Evolutionary conservation across 805 yeast genomes (phyloP).

Genomic region (Schwanniomyces yamadae): DNA sequence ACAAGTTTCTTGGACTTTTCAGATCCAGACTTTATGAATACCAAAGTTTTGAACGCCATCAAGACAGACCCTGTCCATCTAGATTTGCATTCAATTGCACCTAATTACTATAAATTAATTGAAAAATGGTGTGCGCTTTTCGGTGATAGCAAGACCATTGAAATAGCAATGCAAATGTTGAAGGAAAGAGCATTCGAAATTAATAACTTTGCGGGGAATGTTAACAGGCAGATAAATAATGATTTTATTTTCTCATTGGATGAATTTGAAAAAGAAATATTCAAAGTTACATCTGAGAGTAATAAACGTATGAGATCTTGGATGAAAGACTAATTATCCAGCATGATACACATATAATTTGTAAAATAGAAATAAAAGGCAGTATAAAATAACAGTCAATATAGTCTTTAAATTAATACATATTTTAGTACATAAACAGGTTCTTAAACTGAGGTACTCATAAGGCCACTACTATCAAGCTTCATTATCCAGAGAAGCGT

Average conservation of each 20-base stretch:
- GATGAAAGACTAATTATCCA: slow-evolving; percentile 23
- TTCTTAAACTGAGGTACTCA: too few relatives aligned
- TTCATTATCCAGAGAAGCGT: neutral
- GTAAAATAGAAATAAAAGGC: slow-evolving; percentile 3
- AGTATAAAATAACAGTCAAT: too few relatives aligned
- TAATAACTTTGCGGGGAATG: slow-evolving; percentile 64
- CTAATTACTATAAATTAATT: slow-evolving; percentile 68
- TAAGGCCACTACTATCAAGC: too few relatives aligned
- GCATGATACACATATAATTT: slow-evolving; percentile 1
- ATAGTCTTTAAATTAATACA: too few relatives aligned
- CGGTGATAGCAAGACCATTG: slow-evolving; percentile 60
- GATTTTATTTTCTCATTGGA: slow-evolving; percentile 68
- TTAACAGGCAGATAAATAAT: slow-evolving; percentile 46
- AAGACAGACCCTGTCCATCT: slow-evolving; percentile 65
- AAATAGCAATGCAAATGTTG: slow-evolving; percentile 49
- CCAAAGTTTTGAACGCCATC: slow-evolving; percentile 74
- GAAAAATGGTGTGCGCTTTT: slow-evolving; percentile 78
- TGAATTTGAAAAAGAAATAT: slow-evolving; percentile 67
- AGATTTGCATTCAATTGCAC: slow-evolving; percentile 64
- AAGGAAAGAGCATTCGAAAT: slow-evolving; percentile 67
- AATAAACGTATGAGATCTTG: slow-evolving; percentile 38
- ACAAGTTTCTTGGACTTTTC: slow-evolving; percentile 62
- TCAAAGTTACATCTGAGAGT: slow-evolving; percentile 52
- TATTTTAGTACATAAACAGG: too few relatives aligned
- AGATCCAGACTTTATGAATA: slow-evolving; percentile 67